Evolutionary conservation across 2,329 filamentous ascomycete species (phyloP).

Genomic region (Penicillium digitatum): DNA sequence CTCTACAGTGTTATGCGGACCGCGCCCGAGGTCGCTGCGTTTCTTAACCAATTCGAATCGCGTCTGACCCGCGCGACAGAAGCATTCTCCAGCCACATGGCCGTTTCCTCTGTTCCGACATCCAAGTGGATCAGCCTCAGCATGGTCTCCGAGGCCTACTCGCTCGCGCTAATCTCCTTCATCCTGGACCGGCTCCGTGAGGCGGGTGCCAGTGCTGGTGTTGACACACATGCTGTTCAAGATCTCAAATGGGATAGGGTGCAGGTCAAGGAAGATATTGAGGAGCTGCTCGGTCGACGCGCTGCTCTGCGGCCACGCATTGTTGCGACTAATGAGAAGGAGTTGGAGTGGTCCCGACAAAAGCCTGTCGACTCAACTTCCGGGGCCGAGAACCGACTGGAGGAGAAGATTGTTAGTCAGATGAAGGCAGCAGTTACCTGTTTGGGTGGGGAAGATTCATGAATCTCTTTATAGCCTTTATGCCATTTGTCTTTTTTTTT

Average conservation of each 20-base stretch:
- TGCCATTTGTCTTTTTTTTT: conserved; percentile 8
- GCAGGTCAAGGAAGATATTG: conserved; percentile 72
- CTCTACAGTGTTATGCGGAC: conserved; percentile 75
- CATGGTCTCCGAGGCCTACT: conserved; percentile 72
- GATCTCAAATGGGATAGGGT: conserved; percentile 70
- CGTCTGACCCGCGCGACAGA: conserved; percentile 70
- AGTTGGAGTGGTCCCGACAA: conserved; percentile 58
- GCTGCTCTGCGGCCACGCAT: conserved; percentile 68
- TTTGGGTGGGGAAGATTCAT: conserved; percentile 39
- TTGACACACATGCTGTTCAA: conserved; percentile 61
- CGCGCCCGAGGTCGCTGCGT: conserved; percentile 77
- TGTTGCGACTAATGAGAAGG: conserved; percentile 67
- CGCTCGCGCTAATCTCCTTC: conserved; percentile 68
- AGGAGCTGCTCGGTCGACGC: conserved; percentile 70
- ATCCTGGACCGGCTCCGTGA: conserved; percentile 65
- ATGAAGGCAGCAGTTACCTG: conserved; percentile 54
- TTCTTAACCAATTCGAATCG: conserved; percentile 82
- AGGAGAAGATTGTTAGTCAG: conserved; percentile 70
- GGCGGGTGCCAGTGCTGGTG: conserved; percentile 59
- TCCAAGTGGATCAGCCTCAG: conserved; percentile 65
- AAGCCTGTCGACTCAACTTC: conserved; percentile 40
- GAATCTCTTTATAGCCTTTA: conserved; percentile 18
- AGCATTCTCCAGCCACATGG: conserved; percentile 58
- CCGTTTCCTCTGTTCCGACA: conserved; percentile 43
- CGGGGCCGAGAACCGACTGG: conserved; percentile 61